Evolutionary conservation across 2,329 filamentous ascomycete species (phyloP).

Genomic region (Hymenoscyphus infarciens): DNA sequence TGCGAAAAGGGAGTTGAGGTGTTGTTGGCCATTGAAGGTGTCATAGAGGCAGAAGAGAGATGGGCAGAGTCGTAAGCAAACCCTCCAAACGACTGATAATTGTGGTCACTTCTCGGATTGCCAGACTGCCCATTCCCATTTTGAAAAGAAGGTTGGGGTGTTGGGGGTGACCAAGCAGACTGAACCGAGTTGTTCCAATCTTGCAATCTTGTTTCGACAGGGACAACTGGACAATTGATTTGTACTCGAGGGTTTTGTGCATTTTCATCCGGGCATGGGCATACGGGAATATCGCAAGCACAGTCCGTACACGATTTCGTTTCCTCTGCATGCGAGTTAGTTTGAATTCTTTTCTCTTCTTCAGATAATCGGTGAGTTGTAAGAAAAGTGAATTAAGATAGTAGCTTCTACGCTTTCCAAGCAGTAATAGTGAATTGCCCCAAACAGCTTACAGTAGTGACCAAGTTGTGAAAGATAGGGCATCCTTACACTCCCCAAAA

Average conservation of each 20-base stretch:
- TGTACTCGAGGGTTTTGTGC: not conserved
- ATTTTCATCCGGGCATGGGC: constrained; percentile 9
- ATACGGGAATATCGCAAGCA: constrained; percentile 9
- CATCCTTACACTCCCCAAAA: not conserved
- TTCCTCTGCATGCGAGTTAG: not conserved
- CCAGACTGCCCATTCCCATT: not conserved
- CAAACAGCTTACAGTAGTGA: not conserved
- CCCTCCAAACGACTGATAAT: not conserved
- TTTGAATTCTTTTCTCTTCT: not conserved
- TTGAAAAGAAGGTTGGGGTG: not conserved
- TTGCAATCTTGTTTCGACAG: constrained; percentile 4
- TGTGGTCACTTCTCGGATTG: not conserved
- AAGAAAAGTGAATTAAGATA: not conserved
- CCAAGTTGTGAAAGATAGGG: not conserved
- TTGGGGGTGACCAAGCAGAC: constrained; percentile 16
- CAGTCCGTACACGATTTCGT: constrained; percentile 7
- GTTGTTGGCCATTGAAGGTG: constrained; percentile 24
- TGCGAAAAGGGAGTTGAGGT: constrained; percentile 19
- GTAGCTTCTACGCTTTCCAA: not conserved
- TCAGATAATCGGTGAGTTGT: not conserved
- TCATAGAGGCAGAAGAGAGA: constrained; percentile 13
- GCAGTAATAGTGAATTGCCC: not conserved
- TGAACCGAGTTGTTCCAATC: constrained; percentile 16
- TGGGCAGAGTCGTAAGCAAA: not conserved
- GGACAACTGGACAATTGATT: constrained; percentile 11